Evolutionary conservation across 2,329 filamentous ascomycete genomes (phyloP).

Genomic region (Thelonectria blattea): DNA sequence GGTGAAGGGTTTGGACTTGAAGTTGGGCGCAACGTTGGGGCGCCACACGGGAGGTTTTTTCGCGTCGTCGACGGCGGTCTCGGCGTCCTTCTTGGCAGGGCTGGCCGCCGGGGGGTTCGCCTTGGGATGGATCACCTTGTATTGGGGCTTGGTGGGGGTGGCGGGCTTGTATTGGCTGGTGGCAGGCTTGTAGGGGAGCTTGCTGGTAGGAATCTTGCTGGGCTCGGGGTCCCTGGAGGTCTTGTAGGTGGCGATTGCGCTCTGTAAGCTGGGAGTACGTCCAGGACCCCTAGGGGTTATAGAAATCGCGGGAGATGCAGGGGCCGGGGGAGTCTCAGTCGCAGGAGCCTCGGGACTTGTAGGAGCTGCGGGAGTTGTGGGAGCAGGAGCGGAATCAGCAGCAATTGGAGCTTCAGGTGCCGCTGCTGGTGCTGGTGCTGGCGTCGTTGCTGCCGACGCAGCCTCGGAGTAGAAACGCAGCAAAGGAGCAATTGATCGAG

Average conservation of each 20-base stretch:
- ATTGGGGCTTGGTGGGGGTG: no score
- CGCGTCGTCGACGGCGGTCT: no score
- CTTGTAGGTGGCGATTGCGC: no score
- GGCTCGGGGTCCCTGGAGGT: no score
- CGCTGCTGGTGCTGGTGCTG: neutral
- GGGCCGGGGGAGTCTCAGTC: neutral
- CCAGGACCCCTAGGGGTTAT: no score
- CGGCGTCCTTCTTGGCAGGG: no score
- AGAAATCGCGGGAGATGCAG: neutral
- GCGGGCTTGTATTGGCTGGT: no score
- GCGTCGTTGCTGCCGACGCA: neutral
- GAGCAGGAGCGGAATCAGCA: neutral
- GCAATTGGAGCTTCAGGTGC: neutral
- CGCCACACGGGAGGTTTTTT: neutral
- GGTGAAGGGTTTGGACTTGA: neutral
- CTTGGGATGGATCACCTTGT: no score
- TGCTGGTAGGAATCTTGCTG: no score
- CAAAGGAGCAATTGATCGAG: slow-evolving; percentile 28
- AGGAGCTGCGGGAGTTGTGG: neutral
- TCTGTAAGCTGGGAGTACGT: neutral
- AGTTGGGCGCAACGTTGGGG: slow-evolving; percentile 20
- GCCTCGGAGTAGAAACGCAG: slow-evolving; percentile 31
- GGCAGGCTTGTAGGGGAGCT: no score
- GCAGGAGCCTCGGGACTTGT: neutral
- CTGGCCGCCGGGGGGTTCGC: no score